phyloP scores from a whole-genome alignment of 345 rosid genomes.

The Turritis glabra region DNA sequence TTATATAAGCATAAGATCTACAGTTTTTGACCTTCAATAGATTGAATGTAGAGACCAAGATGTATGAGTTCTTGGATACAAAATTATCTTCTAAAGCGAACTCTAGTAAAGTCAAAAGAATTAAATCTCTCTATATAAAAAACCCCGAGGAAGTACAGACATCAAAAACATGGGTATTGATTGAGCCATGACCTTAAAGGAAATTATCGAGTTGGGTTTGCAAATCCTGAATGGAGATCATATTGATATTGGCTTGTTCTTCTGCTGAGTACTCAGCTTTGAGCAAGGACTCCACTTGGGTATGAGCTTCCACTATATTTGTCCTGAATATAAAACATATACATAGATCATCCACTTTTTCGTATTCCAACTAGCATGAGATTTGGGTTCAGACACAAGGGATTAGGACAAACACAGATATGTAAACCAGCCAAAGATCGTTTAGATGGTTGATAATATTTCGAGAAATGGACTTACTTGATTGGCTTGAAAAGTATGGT shows the following conservation, averaged over 20 bases:
- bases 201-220: conserved; percentile 77
- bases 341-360: neutral
- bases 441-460: neutral
- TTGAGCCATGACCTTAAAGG: conserved; percentile 40
- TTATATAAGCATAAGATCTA: conserved; percentile 12
- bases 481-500: conserved; percentile 91
- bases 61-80: conserved; percentile 17
- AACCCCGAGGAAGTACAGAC: neutral
- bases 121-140: neutral
- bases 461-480: conserved; percentile 54
- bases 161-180: neutral
- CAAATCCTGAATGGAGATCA: conserved; percentile 63
- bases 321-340: conserved; percentile 56
- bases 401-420: neutral
- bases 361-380: conserved; percentile 8
- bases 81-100: neutral
- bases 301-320: conserved; percentile 91
- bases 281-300: conserved; percentile 70
- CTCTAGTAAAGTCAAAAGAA: conserved; percentile 20
- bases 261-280: conserved; percentile 72
- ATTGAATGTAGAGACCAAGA: neutral
- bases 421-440: conserved; percentile 10
- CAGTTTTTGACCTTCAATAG: neutral
- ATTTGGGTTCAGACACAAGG: conserved; percentile 9
- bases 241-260: conserved; percentile 66